A percentile compares a stretch with the other conserved stretches of the same genome.
Evolutionary conservation across 2,329 filamentous ascomycete genomes (phyloP).

Genomic region (Pseudogymnoascus sp.): DNA sequence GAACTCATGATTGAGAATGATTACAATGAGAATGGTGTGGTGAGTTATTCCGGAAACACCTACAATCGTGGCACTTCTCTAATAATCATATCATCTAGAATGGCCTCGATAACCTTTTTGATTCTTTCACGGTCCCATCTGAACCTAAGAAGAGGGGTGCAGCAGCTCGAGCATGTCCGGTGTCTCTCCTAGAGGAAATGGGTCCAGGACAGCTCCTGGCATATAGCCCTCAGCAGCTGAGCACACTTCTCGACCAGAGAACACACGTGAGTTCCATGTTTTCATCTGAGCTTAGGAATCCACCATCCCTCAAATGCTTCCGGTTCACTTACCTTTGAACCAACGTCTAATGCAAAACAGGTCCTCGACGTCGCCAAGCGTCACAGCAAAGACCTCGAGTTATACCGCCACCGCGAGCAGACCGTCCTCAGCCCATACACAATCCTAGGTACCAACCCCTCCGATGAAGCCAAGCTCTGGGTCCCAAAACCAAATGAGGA

Average conservation of each 20-base stretch:
- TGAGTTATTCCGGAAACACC: background rate
- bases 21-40: background rate
- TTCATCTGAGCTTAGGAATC: background rate
- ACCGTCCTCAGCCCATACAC: background rate
- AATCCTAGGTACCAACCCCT: background rate
- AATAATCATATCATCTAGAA: background rate
- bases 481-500: conserved; percentile 31
- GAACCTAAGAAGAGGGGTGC: conserved; percentile 18
- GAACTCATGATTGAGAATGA: conserved; percentile 35
- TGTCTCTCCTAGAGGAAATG: conserved; percentile 31
- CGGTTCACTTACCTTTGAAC: background rate
- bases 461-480: conserved; percentile 27
- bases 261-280: conserved; percentile 33
- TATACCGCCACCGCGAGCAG: background rate
- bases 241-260: conserved; percentile 40
- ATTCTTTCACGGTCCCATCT: conserved; percentile 16
- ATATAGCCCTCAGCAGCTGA: conserved; percentile 41
- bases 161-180: conserved; percentile 16
- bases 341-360: background rate
- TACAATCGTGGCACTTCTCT: background rate
- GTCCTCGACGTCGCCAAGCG: conserved; percentile 7
- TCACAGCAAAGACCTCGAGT: background rate
- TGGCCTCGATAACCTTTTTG: conserved; percentile 18
- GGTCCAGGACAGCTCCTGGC: conserved; percentile 33
- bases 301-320: background rate